These are phyloP conservation scores for Malassezia vespertilionis DNA, from an alignment of 1,284 basidiomycete species.

Conservation along the genomic window DNA sequence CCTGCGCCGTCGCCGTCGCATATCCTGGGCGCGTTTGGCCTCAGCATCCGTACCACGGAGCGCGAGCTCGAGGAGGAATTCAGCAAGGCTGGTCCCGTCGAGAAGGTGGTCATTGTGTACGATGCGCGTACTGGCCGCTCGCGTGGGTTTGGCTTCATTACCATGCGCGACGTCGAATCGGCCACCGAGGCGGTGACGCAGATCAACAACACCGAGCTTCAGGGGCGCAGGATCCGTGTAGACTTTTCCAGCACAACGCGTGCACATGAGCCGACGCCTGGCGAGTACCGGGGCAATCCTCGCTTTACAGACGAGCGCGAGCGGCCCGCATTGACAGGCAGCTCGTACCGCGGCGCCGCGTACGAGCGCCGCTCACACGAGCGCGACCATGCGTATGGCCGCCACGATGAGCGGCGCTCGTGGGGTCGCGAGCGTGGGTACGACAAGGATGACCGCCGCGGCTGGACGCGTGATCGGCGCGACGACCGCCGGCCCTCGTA, in stretches of 20 bases:
- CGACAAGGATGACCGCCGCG: background rate
- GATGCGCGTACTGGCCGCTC: conserved; percentile 92
- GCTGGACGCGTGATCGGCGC: no score
- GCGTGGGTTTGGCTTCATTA: conserved; percentile 94
- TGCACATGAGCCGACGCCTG: conserved; percentile 88
- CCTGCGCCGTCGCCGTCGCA: conserved; percentile 60
- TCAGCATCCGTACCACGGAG: conserved; percentile 87
- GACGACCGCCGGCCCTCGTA: no score
- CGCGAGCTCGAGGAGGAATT: conserved; percentile 91
- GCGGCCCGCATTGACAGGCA: conserved; percentile 3
- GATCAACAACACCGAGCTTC: conserved; percentile 83
- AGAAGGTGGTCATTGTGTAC: conserved; percentile 89
- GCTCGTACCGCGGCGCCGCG: conserved; percentile 9
- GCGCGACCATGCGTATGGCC: conserved; percentile 3
- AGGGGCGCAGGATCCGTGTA: conserved; percentile 88
- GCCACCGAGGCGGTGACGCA: conserved; percentile 76
- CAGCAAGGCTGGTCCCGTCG: conserved; percentile 71
- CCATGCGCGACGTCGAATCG: conserved; percentile 76
- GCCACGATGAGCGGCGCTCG: conserved; percentile 19
- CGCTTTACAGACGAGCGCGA: conserved; percentile 30
- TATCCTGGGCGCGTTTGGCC: conserved; percentile 88
- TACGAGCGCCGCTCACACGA: background rate
- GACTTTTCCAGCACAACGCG: conserved; percentile 89
- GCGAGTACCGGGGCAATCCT: conserved; percentile 60
- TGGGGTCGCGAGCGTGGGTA: conserved; percentile 16